phyloP scores from a whole-genome alignment of 1,284 basidiomycete species.

The Cutaneotrichosporon spelunceum region DNA sequence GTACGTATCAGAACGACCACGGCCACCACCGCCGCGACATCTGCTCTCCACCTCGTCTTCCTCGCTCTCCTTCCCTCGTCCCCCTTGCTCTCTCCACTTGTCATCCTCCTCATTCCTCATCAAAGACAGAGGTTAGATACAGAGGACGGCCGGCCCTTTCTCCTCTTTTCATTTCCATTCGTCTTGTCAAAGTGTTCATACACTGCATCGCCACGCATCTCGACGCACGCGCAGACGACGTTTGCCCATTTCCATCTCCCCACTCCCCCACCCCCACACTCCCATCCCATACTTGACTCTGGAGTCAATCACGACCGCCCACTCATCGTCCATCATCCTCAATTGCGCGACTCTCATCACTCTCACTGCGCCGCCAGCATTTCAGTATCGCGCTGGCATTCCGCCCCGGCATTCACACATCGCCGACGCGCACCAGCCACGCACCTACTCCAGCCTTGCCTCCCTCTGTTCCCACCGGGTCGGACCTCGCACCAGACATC shows the following conservation, averaged over 20 bases:
- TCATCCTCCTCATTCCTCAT: constrained; percentile 10
- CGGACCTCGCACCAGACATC: neutral
- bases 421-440: neutral
- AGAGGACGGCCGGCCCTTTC: constrained; percentile 6
- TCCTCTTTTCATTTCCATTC: neutral
- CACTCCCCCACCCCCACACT: neutral
- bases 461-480: neutral
- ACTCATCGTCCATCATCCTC: neutral
- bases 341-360: neutral
- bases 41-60: neutral
- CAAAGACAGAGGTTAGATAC: constrained; percentile 7
- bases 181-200: constrained; percentile 12
- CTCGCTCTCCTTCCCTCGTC: neutral
- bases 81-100: neutral
- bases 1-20: too few relatives aligned
- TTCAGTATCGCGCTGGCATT: neutral
- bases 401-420: neutral
- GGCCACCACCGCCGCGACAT: too few relatives aligned
- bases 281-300: neutral
- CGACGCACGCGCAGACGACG: neutral
- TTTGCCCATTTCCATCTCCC: neutral
- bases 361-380: neutral
- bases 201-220: neutral
- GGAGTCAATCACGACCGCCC: neutral
- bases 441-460: neutral